A percentile compares a stretch with the other conserved stretches of the same genome.
phyloP scores from a whole-genome alignment of 2,329 filamentous ascomycete genomes.

The Xylariaceae sp. region DNA sequence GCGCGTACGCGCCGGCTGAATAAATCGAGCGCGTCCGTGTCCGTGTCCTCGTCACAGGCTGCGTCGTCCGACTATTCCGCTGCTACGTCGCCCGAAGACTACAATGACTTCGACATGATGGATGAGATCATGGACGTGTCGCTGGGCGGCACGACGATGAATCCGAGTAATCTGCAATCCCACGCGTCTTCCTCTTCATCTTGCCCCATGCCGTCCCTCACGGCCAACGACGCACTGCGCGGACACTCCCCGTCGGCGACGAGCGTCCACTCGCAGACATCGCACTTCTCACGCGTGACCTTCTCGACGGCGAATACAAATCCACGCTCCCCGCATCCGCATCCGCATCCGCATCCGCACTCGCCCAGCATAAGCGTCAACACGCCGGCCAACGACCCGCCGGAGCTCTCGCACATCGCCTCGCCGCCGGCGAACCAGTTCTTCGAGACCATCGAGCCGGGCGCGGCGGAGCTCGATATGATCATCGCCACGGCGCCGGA shows the following conservation, averaged over 20 bases:
- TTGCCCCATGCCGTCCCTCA: constrained; percentile 34
- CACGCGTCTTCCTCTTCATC: constrained; percentile 33
- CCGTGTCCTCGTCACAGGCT: constrained; percentile 41
- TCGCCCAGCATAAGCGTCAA: constrained; percentile 39
- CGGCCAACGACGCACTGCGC: constrained; percentile 25
- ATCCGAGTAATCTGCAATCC: constrained; percentile 34
- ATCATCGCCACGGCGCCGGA: constrained; percentile 31
- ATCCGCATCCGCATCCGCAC: constrained; percentile 13
- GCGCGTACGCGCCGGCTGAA: constrained; percentile 51
- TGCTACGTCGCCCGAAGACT: constrained; percentile 44
- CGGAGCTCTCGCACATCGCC: constrained; percentile 55
- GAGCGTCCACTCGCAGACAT: constrained; percentile 43
- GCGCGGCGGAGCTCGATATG: constrained; percentile 29
- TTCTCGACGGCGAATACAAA: constrained; percentile 33
- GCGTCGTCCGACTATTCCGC: constrained; percentile 53
- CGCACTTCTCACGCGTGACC: constrained; percentile 34
- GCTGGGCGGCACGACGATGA: constrained; percentile 34
- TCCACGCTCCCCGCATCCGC: not conserved
- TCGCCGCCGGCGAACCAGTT: constrained; percentile 48
- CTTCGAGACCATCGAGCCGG: constrained; percentile 41
- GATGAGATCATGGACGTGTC: constrained; percentile 46
- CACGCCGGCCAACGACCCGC: constrained; percentile 53
- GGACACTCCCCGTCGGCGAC: constrained; percentile 40
- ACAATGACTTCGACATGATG: constrained; percentile 39
- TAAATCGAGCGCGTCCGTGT: constrained; percentile 43